These are phyloP conservation scores for Malassezia slooffiae DNA, from an alignment of 1,284 basidiomycete genomes.

Conservation along the genomic window DNA sequence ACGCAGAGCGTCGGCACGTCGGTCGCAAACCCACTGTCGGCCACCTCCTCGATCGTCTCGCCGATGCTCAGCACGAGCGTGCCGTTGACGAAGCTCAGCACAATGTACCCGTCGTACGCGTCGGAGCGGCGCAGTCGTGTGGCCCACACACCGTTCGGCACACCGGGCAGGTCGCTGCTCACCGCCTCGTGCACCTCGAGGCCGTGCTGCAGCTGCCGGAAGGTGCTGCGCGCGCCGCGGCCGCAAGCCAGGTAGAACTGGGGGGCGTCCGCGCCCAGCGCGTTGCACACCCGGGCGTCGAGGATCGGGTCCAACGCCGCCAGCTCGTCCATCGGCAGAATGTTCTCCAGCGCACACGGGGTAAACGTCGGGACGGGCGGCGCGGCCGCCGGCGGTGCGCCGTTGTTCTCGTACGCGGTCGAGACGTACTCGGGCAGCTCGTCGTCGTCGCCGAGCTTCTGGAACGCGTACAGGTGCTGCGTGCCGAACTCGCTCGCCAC, in stretches of 20 bases:
- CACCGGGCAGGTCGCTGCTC: slow-evolving; percentile 43
- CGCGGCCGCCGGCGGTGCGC: slow-evolving; percentile 16
- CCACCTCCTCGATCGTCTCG: slow-evolving; percentile 45
- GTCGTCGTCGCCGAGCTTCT: slow-evolving; percentile 45
- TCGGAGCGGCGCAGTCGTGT: slow-evolving; percentile 34
- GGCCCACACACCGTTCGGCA: slow-evolving; percentile 43
- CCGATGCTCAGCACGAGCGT: slow-evolving; percentile 44
- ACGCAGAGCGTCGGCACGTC: slow-evolving; percentile 39
- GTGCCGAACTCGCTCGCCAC: slow-evolving; percentile 39
- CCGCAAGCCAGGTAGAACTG: slow-evolving; percentile 43
- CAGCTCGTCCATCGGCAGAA: slow-evolving; percentile 35
- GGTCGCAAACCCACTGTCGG: slow-evolving; percentile 40
- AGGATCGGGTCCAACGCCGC: slow-evolving; percentile 39
- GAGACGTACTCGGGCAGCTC: slow-evolving; percentile 36
- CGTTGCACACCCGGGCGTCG: slow-evolving; percentile 37
- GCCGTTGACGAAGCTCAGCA: slow-evolving; percentile 45
- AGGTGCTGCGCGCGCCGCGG: slow-evolving; percentile 35
- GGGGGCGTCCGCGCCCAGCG: slow-evolving; percentile 32
- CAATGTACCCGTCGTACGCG: slow-evolving; percentile 43
- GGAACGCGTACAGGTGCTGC: slow-evolving; percentile 42
- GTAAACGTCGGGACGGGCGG: slow-evolving; percentile 31
- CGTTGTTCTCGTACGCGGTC: slow-evolving; percentile 27
- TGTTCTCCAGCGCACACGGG: slow-evolving; percentile 39
- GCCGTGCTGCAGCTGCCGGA: slow-evolving; percentile 43
- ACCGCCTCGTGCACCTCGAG: slow-evolving; percentile 43